Evolutionary conservation across 768 basidiomycete species (phyloP), one percentile per base, ranked within the genome.

Genomic region (Pleurotus giganteus): DNA sequence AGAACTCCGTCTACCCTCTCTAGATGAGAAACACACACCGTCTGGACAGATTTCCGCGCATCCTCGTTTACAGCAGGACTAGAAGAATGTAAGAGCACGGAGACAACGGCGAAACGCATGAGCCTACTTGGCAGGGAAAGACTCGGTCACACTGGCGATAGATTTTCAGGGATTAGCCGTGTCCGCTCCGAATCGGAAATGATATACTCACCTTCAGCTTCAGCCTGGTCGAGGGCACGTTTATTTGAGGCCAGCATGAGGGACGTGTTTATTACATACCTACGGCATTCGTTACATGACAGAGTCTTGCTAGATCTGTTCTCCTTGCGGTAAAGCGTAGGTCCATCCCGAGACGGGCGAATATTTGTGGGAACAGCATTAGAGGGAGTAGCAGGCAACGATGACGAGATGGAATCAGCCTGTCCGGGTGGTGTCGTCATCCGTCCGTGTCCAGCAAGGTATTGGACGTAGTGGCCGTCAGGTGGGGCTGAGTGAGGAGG

Each of bases 31-130:
- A 37, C 19, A 58, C 70, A 17, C 52, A 83, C 83, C 84, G 62
- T 83, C 80, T 21, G 84, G 84, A 62, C 84, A 85, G 58, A 85
- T 85, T 62, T 84, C 82, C 12, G 83, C 80, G 55, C 83, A 84
- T 2, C 86, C 83, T 29, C 84, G 78, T 73, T 85, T 84, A 62
- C 81, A 64, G 61, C 65, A 69, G 26, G 74, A 76, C 43, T 74
- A 70, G 34, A 13, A 37, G 24, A 5, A 15, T 19, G 7, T 47
- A 57, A 43, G 15, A 49, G 17, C 27, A 24, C 23, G 43, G 5
- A 7, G 31, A 23, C 21, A 31, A 45, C 27, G 28, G 4, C 4
- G 6, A 46, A 19, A 37, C 47, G n/a, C 4, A 27, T 9, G 23
- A 43, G 19, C 49, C 37, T 37, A 47, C 53, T 28, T 46, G 55